These are phyloP conservation scores for Aspergillus spinulosporus DNA, from an alignment of 2,329 filamentous ascomycete genomes.

Conservation along the genomic window DNA sequence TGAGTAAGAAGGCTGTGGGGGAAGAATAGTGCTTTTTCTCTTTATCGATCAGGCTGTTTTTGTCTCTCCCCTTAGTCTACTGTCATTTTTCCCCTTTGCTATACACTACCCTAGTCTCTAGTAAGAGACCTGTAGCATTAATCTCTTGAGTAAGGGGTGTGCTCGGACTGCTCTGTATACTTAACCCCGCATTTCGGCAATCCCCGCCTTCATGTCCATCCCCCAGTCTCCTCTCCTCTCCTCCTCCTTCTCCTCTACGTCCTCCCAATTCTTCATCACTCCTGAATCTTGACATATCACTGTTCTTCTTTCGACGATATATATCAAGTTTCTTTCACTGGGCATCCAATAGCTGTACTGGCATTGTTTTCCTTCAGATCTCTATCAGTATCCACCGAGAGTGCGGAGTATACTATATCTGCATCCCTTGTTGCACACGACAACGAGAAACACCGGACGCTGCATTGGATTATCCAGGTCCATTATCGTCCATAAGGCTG, in stretches of 20 bases:
- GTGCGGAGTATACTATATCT: constrained; percentile 5
- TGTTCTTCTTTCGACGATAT: not conserved
- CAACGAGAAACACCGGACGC: not conserved
- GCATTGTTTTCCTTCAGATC: not conserved
- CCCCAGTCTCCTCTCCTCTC: not conserved
- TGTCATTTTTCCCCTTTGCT: too few species aligned
- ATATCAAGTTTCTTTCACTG: not conserved
- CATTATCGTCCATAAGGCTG: too few species aligned
- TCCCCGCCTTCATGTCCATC: not conserved
- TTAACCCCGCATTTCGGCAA: not conserved
- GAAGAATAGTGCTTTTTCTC: not conserved
- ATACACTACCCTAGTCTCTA: too few species aligned
- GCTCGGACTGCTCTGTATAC: not conserved
- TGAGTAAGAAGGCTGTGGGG: not conserved
- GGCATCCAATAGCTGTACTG: not conserved
- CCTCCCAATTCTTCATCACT: not conserved
- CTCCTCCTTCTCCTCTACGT: not conserved
- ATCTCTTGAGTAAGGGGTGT: not conserved
- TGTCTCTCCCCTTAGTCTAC: too few species aligned
- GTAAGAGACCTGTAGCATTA: not conserved
- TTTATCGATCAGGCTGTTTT: too few species aligned
- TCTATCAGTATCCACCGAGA: not conserved
- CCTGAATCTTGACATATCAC: not conserved
- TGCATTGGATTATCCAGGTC: too few species aligned
- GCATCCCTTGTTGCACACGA: constrained; percentile 3